Conservation (phyloP, 2,329 filamentous ascomycete species). For the Thelonectria discophora region DNA sequence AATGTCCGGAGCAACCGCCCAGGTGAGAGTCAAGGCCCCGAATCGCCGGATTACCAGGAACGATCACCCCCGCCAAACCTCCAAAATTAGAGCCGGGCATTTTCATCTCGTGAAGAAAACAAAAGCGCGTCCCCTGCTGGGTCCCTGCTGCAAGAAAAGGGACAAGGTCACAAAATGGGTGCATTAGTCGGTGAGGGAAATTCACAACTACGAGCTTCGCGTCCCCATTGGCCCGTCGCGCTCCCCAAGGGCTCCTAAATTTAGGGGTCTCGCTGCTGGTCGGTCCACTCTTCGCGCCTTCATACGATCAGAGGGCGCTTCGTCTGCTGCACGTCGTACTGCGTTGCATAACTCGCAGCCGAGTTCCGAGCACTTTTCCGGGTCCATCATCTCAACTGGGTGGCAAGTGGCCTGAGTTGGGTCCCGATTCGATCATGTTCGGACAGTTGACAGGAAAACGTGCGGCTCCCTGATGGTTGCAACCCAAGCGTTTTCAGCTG, state of each 20-base stretch:
- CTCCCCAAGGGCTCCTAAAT: neutral
- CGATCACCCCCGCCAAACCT: neutral
- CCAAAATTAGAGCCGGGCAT: neutral
- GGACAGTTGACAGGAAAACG: neutral
- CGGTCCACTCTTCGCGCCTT: neutral
- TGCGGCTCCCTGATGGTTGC: neutral
- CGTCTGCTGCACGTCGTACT: neutral
- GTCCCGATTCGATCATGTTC: neutral
- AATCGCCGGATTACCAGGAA: neutral
- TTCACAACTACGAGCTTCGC: neutral
- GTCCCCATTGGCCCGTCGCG: neutral
- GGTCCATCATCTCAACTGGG: neutral
- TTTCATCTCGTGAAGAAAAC: neutral
- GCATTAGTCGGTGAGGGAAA: neutral
- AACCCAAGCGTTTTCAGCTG: neutral
- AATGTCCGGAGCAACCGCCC: neutral
- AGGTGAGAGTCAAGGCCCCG: neutral
- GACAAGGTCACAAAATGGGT: neutral
- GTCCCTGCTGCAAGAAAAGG: neutral
- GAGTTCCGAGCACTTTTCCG: neutral
- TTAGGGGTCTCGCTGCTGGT: neutral
- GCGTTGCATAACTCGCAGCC: neutral
- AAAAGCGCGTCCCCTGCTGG: too few species aligned
- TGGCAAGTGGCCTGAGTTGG: neutral
- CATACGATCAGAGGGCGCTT: neutral